A percentile compares a stretch with the other conserved stretches of the same genome.
Conservation (phyloP, 2,329 filamentous ascomycete genomes). For the Nemania sp. region DNA sequence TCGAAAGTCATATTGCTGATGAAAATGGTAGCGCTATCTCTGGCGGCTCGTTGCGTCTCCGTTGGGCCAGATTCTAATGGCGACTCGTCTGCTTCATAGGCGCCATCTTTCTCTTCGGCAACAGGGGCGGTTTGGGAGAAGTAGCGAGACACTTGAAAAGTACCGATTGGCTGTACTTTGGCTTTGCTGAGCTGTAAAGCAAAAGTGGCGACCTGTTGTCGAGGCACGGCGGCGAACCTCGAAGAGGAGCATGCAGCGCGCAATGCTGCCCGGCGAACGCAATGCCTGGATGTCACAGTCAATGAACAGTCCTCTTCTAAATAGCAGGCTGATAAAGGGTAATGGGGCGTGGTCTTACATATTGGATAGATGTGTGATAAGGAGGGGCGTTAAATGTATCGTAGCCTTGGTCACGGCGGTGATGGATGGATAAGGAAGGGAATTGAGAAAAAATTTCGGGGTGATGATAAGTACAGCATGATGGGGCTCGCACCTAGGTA, state of each 20-base stretch:
- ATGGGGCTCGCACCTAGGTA: background rate
- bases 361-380: background rate
- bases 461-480: background rate
- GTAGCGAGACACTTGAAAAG: constrained; percentile 33
- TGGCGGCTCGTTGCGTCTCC: background rate
- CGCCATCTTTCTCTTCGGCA: constrained; percentile 28
- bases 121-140: constrained; percentile 40
- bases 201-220: constrained; percentile 38
- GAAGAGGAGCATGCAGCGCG: constrained; percentile 40
- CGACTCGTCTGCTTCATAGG: constrained; percentile 15
- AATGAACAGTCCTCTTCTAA: constrained; percentile 10
- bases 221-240: constrained; percentile 34
- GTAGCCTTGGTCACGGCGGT: background rate
- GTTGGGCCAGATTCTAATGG: constrained; percentile 4
- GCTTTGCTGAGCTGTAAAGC: constrained; percentile 37
- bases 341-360: constrained; percentile 29
- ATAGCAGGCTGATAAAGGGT: background rate
- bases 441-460: constrained; percentile 7
- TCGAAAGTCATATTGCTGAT: constrained; percentile 74
- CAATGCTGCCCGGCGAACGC: constrained; percentile 40
- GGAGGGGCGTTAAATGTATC: background rate
- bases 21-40: constrained; percentile 53
- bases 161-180: constrained; percentile 28
- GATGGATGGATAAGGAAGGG: background rate
- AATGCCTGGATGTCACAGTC: constrained; percentile 36